Base-by-base conservation (phyloP, 352 stramenopile genomes). In the Phytophthora podocarpi region DNA sequence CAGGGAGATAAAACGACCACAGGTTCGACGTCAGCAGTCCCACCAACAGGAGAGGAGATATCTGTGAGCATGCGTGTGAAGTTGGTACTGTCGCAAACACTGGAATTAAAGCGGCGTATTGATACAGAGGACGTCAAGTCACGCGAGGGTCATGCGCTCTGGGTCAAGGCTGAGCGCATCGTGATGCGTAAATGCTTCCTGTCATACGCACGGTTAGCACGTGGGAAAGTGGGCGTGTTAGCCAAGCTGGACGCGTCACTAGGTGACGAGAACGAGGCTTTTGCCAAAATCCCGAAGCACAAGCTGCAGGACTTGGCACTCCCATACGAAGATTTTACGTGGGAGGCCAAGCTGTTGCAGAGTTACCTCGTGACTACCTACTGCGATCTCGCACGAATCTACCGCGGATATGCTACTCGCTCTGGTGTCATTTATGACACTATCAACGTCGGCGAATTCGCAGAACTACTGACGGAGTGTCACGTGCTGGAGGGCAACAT, bases 151-250 rank as follows among this genome's bases (percentile, higher is more conserved):
- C 82, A 93, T 50, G 23, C 73, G 31, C 48, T 90, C 10, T 93
- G 84, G 84, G 78, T 76, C 66, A 90, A 90, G 43, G 84, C 78
- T 59, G 31, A 71, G 10, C 82, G 84, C 18, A 85, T 93, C 43
- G 73, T 91, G n/a, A 74, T 91, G 60, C 70, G 82, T 20, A 93
- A 93, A 55, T 91, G 80, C 46, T 93, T 93, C 34, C 9, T 89
- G 8, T 91, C 84, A 45, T 90, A 89, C 43, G 80, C 78, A 23
- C 67, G 78, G 1, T 53, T 93, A 23, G 78, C 80, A 0, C 70
- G 80, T 8, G 84, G 84, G 42, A 86, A 93, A 46, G 68, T 80
- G 9, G 84, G 84, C 3, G 65, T 91, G 16, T 62, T 91, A 20
- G 59, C 75, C 20, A 82, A 84, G 12, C 45, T 87, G 21, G 72